Evolutionary conservation across 805 yeast genomes (phyloP).

Genomic region (Candida jianshihensis): DNA sequence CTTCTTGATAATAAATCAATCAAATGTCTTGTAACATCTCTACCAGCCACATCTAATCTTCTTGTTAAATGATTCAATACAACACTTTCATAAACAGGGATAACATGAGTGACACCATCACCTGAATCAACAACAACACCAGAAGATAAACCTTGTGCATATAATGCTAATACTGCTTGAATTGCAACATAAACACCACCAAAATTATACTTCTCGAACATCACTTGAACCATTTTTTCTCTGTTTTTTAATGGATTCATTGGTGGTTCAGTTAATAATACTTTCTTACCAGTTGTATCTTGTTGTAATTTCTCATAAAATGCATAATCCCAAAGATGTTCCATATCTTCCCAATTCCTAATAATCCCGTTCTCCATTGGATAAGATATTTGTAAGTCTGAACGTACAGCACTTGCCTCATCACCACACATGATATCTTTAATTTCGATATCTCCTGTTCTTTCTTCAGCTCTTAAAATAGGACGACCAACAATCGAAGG

Average conservation of each 20-base stretch:
- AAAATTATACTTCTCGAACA: conserved; percentile 87
- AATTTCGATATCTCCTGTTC: conserved; percentile 67
- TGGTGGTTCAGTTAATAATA: conserved; percentile 94
- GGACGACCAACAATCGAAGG: conserved; percentile 98
- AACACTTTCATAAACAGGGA: conserved; percentile 94
- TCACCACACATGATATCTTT: conserved; percentile 97
- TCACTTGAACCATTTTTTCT: conserved; percentile 84
- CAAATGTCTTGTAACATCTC: conserved; percentile 95
- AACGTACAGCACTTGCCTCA: conserved; percentile 87
- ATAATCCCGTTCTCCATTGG: conserved; percentile 99
- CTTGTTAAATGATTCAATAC: conserved; percentile 92
- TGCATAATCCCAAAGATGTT: conserved; percentile 95
- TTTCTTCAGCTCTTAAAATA: conserved; percentile 92
- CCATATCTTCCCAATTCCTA: conserved; percentile 98
- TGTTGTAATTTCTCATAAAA: conserved; percentile 85
- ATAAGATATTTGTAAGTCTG: conserved; percentile 85
- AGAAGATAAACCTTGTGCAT: conserved; percentile 93
- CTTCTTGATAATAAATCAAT: conserved; percentile 87
- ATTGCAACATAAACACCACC: conserved; percentile 94
- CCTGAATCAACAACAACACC: conserved; percentile 99
- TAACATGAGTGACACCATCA: conserved; percentile 97
- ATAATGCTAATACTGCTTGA: conserved; percentile 95
- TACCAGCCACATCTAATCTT: conserved; percentile 94
- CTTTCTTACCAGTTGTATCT: conserved; percentile 72
- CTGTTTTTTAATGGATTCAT: conserved; percentile 90